Conservation (phyloP, 2,329 filamentous ascomycete species). For the Aspergillus texensis region DNA sequence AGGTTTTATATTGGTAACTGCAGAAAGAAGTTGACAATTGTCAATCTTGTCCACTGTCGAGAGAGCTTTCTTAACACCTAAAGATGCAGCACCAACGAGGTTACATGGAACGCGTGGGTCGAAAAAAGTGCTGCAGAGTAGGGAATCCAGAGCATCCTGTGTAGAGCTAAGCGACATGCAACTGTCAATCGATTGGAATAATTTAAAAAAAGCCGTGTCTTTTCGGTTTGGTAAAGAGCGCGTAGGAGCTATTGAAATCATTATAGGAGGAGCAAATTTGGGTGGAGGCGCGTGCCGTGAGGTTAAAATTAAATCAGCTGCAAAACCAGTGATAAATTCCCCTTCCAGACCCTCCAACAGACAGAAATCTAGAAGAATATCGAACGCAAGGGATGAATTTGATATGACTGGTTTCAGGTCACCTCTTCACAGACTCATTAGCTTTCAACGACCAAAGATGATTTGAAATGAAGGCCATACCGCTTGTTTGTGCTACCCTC, state of each 20-base stretch:
- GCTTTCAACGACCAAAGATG: background rate
- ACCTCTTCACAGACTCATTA: background rate
- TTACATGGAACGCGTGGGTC: conserved; percentile 27
- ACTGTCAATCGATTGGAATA: background rate
- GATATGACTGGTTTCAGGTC: background rate
- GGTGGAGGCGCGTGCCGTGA: conserved; percentile 1
- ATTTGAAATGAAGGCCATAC: background rate
- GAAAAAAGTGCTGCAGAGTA: conserved; percentile 27
- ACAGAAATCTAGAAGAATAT: conserved; percentile 5
- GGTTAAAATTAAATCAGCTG: conserved; percentile 4
- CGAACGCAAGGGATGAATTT: conserved; percentile 8
- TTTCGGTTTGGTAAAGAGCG: background rate
- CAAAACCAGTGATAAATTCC: conserved; percentile 7
- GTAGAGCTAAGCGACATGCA: conserved; percentile 21
- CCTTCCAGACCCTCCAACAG: conserved; percentile 1
- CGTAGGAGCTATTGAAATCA: background rate
- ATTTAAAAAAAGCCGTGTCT: background rate
- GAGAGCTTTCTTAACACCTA: conserved; percentile 20
- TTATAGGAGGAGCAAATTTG: background rate
- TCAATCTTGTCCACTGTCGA: background rate
- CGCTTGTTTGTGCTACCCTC: background rate
- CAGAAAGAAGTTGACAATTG: conserved; percentile 2
- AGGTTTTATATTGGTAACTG: background rate
- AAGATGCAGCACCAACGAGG: conserved; percentile 21
- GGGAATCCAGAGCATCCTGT: conserved; percentile 24